Conservation (phyloP, 306 rosid genomes). For the Vigna mungo region DNA sequence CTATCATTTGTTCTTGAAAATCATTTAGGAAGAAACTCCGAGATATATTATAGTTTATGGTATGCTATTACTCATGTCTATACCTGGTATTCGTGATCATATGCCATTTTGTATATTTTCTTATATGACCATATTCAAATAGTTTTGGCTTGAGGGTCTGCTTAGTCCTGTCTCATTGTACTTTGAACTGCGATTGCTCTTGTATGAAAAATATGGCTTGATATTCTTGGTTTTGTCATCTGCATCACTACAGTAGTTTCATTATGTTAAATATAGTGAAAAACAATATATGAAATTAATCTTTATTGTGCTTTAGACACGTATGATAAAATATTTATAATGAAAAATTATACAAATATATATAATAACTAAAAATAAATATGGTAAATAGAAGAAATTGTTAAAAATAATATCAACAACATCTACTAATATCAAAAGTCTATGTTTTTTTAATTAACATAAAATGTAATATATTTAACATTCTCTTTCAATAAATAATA, state of each 20-base stretch:
- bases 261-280: too few relatives aligned
- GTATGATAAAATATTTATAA: too few relatives aligned
- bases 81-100: conserved; percentile 13
- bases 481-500: too few relatives aligned
- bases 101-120: conserved; percentile 40
- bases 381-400: too few relatives aligned
- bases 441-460: too few relatives aligned
- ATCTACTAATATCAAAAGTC: too few relatives aligned
- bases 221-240: background rate
- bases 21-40: conserved; percentile 5
- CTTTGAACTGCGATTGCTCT: background rate
- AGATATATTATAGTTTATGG: conserved; percentile 18
- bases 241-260: background rate
- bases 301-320: too few relatives aligned
- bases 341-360: too few relatives aligned
- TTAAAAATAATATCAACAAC: too few relatives aligned
- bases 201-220: background rate
- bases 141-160: conserved; percentile 36
- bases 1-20: conserved; percentile 19
- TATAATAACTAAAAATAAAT: too few relatives aligned
- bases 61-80: background rate
- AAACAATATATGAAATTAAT: too few relatives aligned
- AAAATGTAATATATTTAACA: too few relatives aligned
- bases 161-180: background rate
- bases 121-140: background rate